Percentiles rank a stretch among this genome's conserved stretches.
Conservation (phyloP, 2,329 filamentous ascomycete species). For the Aureobasidium leucospermi region DNA sequence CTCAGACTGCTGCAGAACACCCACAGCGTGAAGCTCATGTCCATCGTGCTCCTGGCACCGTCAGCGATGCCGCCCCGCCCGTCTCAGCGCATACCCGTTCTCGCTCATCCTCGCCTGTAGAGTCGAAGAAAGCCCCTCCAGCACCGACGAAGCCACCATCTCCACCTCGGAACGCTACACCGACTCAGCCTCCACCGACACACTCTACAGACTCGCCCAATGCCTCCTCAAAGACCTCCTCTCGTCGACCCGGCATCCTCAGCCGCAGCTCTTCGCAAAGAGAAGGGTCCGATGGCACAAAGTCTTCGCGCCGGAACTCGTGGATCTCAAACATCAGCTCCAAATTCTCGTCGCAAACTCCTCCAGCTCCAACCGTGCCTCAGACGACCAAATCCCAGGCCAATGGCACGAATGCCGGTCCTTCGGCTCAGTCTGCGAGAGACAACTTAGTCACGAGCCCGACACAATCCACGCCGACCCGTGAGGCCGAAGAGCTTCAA, state of each 20-base stretch:
- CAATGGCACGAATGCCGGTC: conserved; percentile 21
- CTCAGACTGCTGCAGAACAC: conserved; percentile 25
- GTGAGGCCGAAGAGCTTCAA: conserved; percentile 31
- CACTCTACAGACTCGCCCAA: conserved; percentile 18
- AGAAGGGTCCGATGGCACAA: conserved; percentile 20
- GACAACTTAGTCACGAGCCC: conserved; percentile 37
- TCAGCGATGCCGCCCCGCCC: conserved; percentile 28
- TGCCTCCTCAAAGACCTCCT: conserved; percentile 19
- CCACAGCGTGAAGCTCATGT: conserved; percentile 24
- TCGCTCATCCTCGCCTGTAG: conserved; percentile 15
- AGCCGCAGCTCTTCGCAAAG: conserved; percentile 35
- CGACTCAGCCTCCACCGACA: not conserved
- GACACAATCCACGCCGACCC: conserved; percentile 48
- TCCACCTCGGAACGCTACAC: not conserved
- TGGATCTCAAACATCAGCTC: conserved; percentile 94
- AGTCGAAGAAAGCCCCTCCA: conserved; percentile 2
- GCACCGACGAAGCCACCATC: not conserved
- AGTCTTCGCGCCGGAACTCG: conserved; percentile 55
- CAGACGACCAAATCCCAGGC: conserved; percentile 19
- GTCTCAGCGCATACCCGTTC: conserved; percentile 30
- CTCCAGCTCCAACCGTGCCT: conserved; percentile 22
- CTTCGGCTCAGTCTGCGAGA: conserved; percentile 27
- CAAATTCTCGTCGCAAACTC: conserved; percentile 60
- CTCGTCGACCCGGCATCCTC: conserved; percentile 34
- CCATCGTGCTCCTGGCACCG: conserved; percentile 29